phyloP scores from a whole-genome alignment of 139 green algal species.

The Raphidocelis subcapitata region DNA sequence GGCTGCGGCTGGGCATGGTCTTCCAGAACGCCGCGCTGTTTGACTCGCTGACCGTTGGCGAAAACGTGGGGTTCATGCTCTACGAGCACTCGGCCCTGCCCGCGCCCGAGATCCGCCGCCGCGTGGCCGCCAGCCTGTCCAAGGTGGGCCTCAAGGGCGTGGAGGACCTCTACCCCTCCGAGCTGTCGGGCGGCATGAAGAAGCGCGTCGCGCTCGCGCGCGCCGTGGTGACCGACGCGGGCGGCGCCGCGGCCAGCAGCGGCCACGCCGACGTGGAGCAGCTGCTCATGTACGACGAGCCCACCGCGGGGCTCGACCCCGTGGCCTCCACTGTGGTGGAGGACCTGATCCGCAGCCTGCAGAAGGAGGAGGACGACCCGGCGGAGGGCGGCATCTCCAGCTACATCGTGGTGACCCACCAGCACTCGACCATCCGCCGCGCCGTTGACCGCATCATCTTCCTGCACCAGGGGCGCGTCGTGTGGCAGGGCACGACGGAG shows the following conservation, averaged over 20 bases:
- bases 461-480: conserved; percentile 92
- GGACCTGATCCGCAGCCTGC: conserved; percentile 91
- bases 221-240: conserved; percentile 42
- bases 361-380: background rate
- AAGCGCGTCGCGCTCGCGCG: conserved; percentile 96
- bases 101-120: conserved; percentile 60
- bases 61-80: conserved; percentile 95
- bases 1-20: conserved; percentile 83
- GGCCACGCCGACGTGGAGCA: conserved; percentile 41
- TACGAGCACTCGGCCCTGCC: conserved; percentile 91
- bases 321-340: conserved; percentile 97
- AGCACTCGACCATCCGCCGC: conserved; percentile 94
- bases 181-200: conserved; percentile 98
- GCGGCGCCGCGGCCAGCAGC: conserved; percentile 3
- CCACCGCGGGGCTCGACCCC: conserved; percentile 96
- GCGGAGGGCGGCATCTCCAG: conserved; percentile 66
- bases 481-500: conserved; percentile 87
- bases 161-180: conserved; percentile 85
- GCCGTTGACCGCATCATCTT: conserved; percentile 97
- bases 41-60: conserved; percentile 94
- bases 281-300: conserved; percentile 99
- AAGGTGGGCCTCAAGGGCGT: conserved; percentile 92
- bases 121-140: conserved; percentile 76
- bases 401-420: conserved; percentile 99
- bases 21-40: conserved; percentile 99